Evolutionary conservation across 1,284 basidiomycete genomes (phyloP).

Genomic region (Megacollybia platyphylla): DNA sequence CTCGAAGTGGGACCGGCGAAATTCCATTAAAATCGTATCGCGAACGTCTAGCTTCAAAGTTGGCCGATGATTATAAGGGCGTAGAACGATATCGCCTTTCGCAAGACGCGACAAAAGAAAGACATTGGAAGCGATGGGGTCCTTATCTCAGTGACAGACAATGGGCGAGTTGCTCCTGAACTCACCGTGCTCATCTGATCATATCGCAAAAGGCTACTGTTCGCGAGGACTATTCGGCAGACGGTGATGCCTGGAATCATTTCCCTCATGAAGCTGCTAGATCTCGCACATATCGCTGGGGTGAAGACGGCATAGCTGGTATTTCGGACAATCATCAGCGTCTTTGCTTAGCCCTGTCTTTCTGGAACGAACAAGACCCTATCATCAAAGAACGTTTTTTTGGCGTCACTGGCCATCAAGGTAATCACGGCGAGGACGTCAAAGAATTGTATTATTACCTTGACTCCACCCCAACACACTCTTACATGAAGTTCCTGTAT

Average conservation of each 20-base stretch:
- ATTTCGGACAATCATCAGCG: slow-evolving; percentile 95
- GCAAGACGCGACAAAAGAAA: slow-evolving; percentile 51
- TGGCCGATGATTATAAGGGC: slow-evolving; percentile 51
- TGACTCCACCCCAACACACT: slow-evolving; percentile 96
- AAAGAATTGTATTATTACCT: slow-evolving; percentile 92
- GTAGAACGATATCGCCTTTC: slow-evolving; percentile 61
- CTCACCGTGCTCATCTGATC: slow-evolving; percentile 1
- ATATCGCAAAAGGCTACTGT: slow-evolving; percentile 68
- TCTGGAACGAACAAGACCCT: slow-evolving; percentile 93
- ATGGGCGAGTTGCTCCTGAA: slow-evolving; percentile 57
- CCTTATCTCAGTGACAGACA: slow-evolving; percentile 95
- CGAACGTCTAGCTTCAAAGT: slow-evolving; percentile 41
- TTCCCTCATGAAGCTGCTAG: slow-evolving; percentile 95
- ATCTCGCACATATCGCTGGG: slow-evolving; percentile 95
- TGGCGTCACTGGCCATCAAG: slow-evolving; percentile 90
- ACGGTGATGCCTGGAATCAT: slow-evolving; percentile 96
- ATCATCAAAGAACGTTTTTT: slow-evolving; percentile 96
- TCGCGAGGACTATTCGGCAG: slow-evolving; percentile 92
- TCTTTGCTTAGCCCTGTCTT: slow-evolving; percentile 78
- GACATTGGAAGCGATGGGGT: slow-evolving; percentile 98
- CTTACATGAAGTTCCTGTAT: slow-evolving; percentile 99
- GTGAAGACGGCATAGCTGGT: slow-evolving; percentile 94
- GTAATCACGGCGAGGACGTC: slow-evolving; percentile 98
- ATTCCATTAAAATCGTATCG: slow-evolving; percentile 29
- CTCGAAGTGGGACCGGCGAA: slow-evolving; percentile 13